phyloP scores from a whole-genome alignment of 176 grass and related monocot genomes.

The Dactylis glomerata region DNA sequence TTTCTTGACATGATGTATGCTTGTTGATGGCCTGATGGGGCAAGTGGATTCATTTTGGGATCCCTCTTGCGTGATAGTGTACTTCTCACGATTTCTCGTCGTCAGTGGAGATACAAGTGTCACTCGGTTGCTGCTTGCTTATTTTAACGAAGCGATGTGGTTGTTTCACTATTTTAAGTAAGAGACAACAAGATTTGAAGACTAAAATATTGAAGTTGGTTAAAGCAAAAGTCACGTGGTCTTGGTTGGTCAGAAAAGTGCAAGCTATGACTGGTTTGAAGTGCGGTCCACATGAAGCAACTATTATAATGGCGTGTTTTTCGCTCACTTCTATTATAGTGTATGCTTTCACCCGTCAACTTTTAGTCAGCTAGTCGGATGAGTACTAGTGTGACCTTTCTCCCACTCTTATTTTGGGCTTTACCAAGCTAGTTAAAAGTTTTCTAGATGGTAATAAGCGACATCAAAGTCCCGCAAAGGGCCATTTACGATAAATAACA shows the following conservation, averaged over 20 bases:
- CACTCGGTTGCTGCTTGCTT: fast-evolving
- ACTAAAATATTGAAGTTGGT: background rate
- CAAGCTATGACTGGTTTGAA: fast-evolving
- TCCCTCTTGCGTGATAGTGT: fast-evolving
- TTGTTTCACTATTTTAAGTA: background rate
- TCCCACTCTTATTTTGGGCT: background rate
- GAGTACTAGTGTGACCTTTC: fast-evolving
- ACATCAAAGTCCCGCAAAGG: no score
- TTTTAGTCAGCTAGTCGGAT: background rate
- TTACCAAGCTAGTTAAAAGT: no score
- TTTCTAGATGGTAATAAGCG: no score
- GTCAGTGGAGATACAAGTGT: fast-evolving
- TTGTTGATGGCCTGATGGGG: background rate
- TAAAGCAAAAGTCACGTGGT: background rate
- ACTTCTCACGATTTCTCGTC: background rate
- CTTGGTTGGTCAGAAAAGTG: background rate
- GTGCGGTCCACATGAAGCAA: background rate
- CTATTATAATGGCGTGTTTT: background rate
- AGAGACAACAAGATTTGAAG: background rate
- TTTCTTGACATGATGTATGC: background rate
- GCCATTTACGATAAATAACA: no score
- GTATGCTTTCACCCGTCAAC: background rate
- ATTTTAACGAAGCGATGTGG: background rate
- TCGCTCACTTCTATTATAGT: background rate
- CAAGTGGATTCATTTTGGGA: fast-evolving